Evolutionary conservation across 2,329 filamentous ascomycete genomes (phyloP).

Genomic region (Colletotrichum sp.): DNA sequence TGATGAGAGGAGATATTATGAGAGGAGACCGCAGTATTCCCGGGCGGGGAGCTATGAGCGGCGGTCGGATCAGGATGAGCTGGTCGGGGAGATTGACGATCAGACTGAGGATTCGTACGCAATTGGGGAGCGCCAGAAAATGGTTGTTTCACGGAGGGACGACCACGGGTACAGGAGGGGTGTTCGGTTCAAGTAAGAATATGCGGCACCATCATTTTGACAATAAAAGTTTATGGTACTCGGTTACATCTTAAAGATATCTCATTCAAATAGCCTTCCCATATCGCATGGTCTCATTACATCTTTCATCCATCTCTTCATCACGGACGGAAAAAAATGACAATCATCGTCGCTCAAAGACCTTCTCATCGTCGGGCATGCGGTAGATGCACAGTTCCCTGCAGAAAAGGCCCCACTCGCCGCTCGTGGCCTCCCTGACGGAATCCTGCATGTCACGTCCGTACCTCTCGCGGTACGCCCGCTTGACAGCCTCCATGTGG

Average conservation of each 20-base stretch:
- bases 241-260: background rate
- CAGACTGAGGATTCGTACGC: background rate
- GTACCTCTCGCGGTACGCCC: slow-evolving; percentile 81
- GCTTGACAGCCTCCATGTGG: slow-evolving; percentile 82
- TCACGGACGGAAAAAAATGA: background rate
- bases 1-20: background rate
- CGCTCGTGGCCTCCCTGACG: slow-evolving; percentile 76
- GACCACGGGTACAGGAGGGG: background rate
- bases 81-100: slow-evolving; percentile 10
- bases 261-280: background rate
- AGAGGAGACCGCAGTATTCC: background rate
- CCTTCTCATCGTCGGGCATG: slow-evolving; percentile 64
- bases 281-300: slow-evolving; percentile 7
- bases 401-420: slow-evolving; percentile 81
- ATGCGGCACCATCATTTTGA: background rate
- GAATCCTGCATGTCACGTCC: slow-evolving; percentile 75
- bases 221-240: background rate
- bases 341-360: slow-evolving; percentile 43
- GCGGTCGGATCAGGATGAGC: background rate
- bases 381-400: slow-evolving; percentile 69
- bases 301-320: background rate
- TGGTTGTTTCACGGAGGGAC: background rate
- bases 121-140: background rate
- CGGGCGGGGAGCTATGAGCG: background rate
- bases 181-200: background rate